Conservation (phyloP, 1,139 yeast genomes). For the Pichia sp. region DNA sequence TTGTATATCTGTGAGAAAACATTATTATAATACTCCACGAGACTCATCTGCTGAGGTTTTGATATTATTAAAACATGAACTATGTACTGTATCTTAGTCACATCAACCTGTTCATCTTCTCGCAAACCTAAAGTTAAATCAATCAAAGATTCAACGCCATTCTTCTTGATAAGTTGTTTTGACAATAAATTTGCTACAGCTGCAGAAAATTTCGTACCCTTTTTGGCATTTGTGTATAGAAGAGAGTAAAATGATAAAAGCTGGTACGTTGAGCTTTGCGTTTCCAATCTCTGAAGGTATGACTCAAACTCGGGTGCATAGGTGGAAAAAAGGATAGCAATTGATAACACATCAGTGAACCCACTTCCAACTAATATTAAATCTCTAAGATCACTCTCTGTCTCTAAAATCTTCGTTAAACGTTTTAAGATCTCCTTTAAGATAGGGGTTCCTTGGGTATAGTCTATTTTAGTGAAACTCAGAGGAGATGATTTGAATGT, state of each 20-base stretch:
- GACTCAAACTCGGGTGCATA: conserved; percentile 1
- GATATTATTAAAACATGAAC: conserved; percentile 49
- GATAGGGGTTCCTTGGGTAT: conserved; percentile 15
- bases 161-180: conserved; percentile 40
- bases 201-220: conserved; percentile 36
- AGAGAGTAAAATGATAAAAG: conserved; percentile 50
- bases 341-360: conserved; percentile 54
- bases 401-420: conserved; percentile 32
- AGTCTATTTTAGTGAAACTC: conserved; percentile 18
- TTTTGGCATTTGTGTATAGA: conserved; percentile 31
- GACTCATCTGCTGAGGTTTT: conserved; percentile 47
- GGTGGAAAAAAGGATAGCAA: conserved; percentile 24
- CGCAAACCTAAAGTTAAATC: conserved; percentile 75
- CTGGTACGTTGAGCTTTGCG: conserved; percentile 52
- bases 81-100: conserved; percentile 59
- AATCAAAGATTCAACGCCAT: conserved; percentile 61
- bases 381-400: conserved; percentile 45
- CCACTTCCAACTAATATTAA: conserved; percentile 66
- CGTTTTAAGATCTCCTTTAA: conserved; percentile 30
- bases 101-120: conserved; percentile 61
- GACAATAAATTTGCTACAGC: conserved; percentile 44
- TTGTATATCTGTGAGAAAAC: conserved; percentile 56
- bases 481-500: conserved; percentile 32
- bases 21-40: conserved; percentile 43
- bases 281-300: conserved; percentile 33